A percentile compares a stretch with the other conserved stretches of the same genome.
Evolutionary conservation across 768 basidiomycete species (phyloP).

Genomic region (Suillus tomentosus): DNA sequence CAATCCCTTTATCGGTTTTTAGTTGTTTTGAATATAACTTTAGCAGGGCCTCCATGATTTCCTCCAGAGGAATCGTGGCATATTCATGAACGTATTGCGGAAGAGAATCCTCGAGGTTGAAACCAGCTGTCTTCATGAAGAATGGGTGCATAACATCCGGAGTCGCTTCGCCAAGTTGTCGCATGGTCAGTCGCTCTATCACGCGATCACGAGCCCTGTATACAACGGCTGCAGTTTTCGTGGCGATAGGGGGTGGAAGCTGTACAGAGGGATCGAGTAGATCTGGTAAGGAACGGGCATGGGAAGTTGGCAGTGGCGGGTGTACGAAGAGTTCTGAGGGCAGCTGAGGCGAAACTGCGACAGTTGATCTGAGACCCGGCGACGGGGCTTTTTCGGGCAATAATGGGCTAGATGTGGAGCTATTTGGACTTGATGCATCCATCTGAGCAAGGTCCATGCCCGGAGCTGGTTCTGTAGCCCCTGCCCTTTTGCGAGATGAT

Average conservation of each 20-base stretch:
- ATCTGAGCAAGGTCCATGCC: neutral
- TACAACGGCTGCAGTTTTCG: slow-evolving; percentile 34
- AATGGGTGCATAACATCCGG: slow-evolving; percentile 88
- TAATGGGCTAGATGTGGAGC: neutral
- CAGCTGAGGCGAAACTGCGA: neutral
- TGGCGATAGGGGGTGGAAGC: slow-evolving; percentile 4
- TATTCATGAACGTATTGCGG: slow-evolving; percentile 89
- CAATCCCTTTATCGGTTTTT: slow-evolving; percentile 31
- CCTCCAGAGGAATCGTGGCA: slow-evolving; percentile 78
- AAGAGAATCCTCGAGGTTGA: slow-evolving; percentile 81
- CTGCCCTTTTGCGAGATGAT: slow-evolving; percentile 40
- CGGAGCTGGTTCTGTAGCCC: slow-evolving; percentile 19
- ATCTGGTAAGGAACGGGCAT: neutral
- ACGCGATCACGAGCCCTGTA: slow-evolving; percentile 61
- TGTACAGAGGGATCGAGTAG: neutral
- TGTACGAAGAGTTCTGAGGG: neutral
- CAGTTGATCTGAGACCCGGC: neutral
- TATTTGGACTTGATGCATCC: neutral
- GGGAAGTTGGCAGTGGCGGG: neutral
- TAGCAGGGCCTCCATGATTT: slow-evolving; percentile 79
- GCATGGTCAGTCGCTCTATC: slow-evolving; percentile 81
- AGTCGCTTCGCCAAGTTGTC: slow-evolving; percentile 86
- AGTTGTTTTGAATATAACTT: slow-evolving; percentile 79
- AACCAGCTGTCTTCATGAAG: slow-evolving; percentile 83
- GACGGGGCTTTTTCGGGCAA: neutral